These are phyloP conservation scores for Hymenoscyphus fructigenus DNA, from an alignment of 2,329 filamentous ascomycete species.

Conservation along the genomic window DNA sequence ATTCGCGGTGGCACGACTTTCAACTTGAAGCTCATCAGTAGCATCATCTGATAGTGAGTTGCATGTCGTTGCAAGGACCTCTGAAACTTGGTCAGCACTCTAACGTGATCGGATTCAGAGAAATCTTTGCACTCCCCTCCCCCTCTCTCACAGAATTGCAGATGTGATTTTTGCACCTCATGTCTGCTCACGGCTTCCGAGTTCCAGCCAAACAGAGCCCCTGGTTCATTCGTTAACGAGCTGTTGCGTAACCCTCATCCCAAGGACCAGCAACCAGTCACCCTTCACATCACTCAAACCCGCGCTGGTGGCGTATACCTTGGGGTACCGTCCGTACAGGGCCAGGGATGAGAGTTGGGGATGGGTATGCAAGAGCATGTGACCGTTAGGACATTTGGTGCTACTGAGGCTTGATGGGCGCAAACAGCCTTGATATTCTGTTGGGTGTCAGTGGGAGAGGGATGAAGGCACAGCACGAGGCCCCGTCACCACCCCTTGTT, in stretches of 20 bases:
- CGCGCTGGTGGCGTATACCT: not conserved
- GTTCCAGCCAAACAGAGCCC: not conserved
- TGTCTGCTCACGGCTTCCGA: not conserved
- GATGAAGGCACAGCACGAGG: slow-evolving; percentile 3
- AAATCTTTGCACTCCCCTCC: slow-evolving; percentile 2
- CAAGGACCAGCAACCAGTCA: slow-evolving; percentile 9
- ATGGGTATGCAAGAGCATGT: slow-evolving; percentile 13
- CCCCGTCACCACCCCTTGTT: slow-evolving; percentile 17
- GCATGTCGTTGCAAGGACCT: slow-evolving; percentile 13
- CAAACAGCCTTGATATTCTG: slow-evolving; percentile 6
- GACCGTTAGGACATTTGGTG: slow-evolving; percentile 10
- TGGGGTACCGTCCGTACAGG: not conserved
- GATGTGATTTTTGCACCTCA: not conserved
- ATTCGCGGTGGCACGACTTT: slow-evolving; percentile 15
- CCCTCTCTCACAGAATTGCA: not conserved
- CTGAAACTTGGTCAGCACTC: slow-evolving; percentile 11
- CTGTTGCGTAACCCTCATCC: slow-evolving; percentile 17
- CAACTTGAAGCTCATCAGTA: slow-evolving; percentile 1
- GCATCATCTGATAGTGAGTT: slow-evolving; percentile 22
- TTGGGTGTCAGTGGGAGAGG: slow-evolving; percentile 6
- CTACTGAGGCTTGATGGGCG: slow-evolving; percentile 8
- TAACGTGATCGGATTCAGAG: slow-evolving; percentile 14
- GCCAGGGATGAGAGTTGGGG: not conserved
- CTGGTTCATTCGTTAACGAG: slow-evolving; percentile 18
- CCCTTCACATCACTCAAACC: not conserved